These are phyloP conservation scores for Maudiozyma turicensis DNA, from an alignment of 805 yeast genomes.

Conservation along the genomic window DNA sequence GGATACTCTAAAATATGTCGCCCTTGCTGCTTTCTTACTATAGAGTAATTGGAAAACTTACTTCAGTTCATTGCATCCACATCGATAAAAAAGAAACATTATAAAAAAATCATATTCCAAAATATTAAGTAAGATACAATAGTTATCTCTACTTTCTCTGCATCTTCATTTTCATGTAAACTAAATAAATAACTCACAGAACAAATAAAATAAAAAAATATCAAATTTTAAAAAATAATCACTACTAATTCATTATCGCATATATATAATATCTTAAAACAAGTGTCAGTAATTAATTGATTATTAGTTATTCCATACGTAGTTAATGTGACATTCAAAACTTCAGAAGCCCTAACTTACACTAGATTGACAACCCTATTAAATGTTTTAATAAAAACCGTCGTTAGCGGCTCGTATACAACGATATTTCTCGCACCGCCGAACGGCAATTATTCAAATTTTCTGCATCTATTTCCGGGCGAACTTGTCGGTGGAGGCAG, in stretches of 20 bases:
- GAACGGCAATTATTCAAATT: too few species aligned
- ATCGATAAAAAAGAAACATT: too few species aligned
- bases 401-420: too few species aligned
- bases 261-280: not conserved
- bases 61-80: too few species aligned
- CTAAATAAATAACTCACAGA: not conserved
- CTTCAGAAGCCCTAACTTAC: too few species aligned
- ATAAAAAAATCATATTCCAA: not conserved
- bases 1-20: conserved; percentile 1
- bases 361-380: not conserved
- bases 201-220: not conserved
- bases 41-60: not conserved
- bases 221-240: not conserved
- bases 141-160: too few species aligned
- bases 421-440: too few species aligned
- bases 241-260: not conserved
- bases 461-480: too few species aligned
- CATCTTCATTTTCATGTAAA: not conserved
- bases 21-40: conserved; percentile 9
- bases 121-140: not conserved
- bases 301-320: too few species aligned
- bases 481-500: too few species aligned
- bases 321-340: too few species aligned
- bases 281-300: not conserved
- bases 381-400: too few species aligned